phyloP scores from a whole-genome alignment of 106 monocot species.

The Posidonia australis region DNA sequence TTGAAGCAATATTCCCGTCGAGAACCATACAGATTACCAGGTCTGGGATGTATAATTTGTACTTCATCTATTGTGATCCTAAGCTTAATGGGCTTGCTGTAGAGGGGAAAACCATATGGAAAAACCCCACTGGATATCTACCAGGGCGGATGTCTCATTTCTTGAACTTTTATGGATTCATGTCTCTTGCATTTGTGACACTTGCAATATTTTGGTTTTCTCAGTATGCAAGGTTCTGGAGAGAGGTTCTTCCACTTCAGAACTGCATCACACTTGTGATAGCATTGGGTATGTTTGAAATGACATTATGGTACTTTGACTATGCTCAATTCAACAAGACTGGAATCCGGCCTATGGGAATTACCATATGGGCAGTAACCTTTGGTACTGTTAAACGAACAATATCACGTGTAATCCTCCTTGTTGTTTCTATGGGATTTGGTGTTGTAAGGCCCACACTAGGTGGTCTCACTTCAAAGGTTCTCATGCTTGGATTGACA shows the following conservation, averaged over 20 bases:
- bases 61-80: constrained; percentile 69
- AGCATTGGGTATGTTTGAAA: constrained; percentile 90
- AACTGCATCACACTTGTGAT: constrained; percentile 89
- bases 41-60: constrained; percentile 88
- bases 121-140: constrained; percentile 88
- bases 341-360: constrained; percentile 71
- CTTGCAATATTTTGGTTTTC: constrained; percentile 86
- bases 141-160: constrained; percentile 94
- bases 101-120: constrained; percentile 91
- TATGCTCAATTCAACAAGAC: constrained; percentile 85
- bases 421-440: constrained; percentile 91
- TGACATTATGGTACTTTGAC: constrained; percentile 91
- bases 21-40: constrained; percentile 43
- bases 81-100: constrained; percentile 45
- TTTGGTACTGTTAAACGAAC: constrained; percentile 77
- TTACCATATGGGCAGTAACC: constrained; percentile 92
- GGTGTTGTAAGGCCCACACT: constrained; percentile 92
- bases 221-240: constrained; percentile 93
- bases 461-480: constrained; percentile 88
- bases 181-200: constrained; percentile 76
- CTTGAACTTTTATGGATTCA: constrained; percentile 80
- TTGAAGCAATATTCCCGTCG: constrained; percentile 44
- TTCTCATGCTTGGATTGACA: constrained; percentile 81
- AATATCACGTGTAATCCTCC: constrained; percentile 60
- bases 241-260: constrained; percentile 83